Conservation (phyloP, 2,329 filamentous ascomycete genomes). For the Penicillium glabrum region DNA sequence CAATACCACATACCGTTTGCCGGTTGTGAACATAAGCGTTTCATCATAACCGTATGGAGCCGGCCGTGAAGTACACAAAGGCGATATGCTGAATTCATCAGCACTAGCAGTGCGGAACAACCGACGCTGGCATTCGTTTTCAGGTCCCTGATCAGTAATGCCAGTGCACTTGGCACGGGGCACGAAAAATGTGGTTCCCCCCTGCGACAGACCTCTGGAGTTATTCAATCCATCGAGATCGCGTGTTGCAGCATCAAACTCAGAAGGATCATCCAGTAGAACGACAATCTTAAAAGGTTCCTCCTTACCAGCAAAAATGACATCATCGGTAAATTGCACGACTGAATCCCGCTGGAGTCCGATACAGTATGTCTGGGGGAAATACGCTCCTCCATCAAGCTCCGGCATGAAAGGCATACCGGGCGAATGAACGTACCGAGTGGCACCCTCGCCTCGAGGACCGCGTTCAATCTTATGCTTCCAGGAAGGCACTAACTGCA, state of each 20-base stretch:
- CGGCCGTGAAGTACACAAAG: slow-evolving; percentile 29
- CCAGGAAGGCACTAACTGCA: slow-evolving; percentile 33
- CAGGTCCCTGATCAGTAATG: background rate
- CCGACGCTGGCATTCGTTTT: background rate
- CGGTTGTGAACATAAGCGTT: slow-evolving; percentile 22
- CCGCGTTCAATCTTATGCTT: slow-evolving; percentile 30
- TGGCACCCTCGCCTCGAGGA: slow-evolving; percentile 27
- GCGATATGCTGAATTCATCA: slow-evolving; percentile 29
- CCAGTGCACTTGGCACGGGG: background rate
- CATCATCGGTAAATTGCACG: slow-evolving; percentile 35
- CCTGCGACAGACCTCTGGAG: background rate
- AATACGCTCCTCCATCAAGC: slow-evolving; percentile 29
- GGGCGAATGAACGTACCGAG: slow-evolving; percentile 26
- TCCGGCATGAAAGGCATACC: slow-evolving; percentile 36
- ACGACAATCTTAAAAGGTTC: slow-evolving; percentile 35
- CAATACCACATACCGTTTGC: slow-evolving; percentile 30
- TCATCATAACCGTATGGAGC: slow-evolving; percentile 30
- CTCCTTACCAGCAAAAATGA: slow-evolving; percentile 27
- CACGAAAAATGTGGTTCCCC: slow-evolving; percentile 11
- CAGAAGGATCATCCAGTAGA: slow-evolving; percentile 16
- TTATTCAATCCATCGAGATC: background rate
- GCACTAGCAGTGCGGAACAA: slow-evolving; percentile 26
- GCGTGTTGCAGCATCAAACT: background rate
- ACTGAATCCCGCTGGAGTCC: slow-evolving; percentile 1
- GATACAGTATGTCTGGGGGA: slow-evolving; percentile 37